Conservation (phyloP, 2,329 filamentous ascomycete genomes). For the Colletotrichum sublineola region DNA sequence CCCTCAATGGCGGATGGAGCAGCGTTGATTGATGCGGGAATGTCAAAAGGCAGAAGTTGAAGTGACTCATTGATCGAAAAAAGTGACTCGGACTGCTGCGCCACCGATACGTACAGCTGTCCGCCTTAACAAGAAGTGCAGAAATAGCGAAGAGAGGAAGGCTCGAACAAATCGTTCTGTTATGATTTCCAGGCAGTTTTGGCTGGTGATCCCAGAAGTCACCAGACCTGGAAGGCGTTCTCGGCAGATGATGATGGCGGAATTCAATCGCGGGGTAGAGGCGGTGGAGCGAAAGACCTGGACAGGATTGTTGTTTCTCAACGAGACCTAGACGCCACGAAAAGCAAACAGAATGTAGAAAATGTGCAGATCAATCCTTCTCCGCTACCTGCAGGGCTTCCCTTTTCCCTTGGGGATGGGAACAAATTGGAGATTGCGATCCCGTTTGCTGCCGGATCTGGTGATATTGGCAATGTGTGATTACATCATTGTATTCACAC, state of each 20-base stretch:
- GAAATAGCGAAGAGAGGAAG: not conserved
- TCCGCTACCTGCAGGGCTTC: not conserved
- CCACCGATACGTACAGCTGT: not conserved
- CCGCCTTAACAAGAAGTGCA: fast-evolving
- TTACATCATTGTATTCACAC: not conserved
- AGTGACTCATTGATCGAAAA: not conserved
- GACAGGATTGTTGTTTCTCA: not conserved
- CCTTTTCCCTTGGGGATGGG: not conserved
- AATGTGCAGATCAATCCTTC: too few relatives aligned
- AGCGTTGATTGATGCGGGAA: not conserved
- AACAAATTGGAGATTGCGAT: not conserved
- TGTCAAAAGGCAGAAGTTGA: not conserved
- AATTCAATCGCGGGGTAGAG: not conserved
- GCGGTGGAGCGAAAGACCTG: not conserved
- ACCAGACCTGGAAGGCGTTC: not conserved
- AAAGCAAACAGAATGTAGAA: fast-evolving
- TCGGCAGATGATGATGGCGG: not conserved
- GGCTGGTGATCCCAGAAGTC: not conserved
- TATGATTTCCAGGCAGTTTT: not conserved
- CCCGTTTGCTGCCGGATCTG: not conserved
- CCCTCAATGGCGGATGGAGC: not conserved
- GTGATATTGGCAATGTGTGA: not conserved
- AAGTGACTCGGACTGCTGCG: not conserved
- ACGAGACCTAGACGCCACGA: not conserved
- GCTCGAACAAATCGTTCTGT: not conserved